Evolutionary conservation across 2,329 filamentous ascomycete species (phyloP).

Genomic region (Byssoonygena ceratinophila): DNA sequence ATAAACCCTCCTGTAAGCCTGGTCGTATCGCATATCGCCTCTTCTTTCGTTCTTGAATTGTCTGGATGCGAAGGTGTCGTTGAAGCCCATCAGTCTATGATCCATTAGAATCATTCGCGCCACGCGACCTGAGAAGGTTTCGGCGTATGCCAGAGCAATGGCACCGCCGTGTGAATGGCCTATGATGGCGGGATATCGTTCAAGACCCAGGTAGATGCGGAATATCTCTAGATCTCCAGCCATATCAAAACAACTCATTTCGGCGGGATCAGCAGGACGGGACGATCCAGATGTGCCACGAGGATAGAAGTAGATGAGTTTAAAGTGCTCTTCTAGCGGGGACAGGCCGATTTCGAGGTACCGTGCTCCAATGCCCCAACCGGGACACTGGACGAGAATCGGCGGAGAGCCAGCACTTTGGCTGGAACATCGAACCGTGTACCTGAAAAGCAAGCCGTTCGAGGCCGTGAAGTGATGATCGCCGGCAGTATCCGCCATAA

Average conservation of each 20-base stretch:
- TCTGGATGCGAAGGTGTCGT: slow-evolving; percentile 5
- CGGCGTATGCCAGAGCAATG: slow-evolving; percentile 23
- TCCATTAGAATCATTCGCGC: slow-evolving; percentile 21
- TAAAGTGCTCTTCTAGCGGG: slow-evolving; percentile 16
- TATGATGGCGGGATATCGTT: slow-evolving; percentile 17
- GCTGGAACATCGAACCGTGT: slow-evolving; percentile 14
- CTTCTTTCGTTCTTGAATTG: slow-evolving; percentile 8
- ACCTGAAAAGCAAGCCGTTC: slow-evolving; percentile 18
- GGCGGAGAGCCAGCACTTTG: slow-evolving; percentile 8
- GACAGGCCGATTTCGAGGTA: slow-evolving; percentile 19
- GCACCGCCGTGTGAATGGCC: slow-evolving; percentile 24
- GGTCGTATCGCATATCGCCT: slow-evolving; percentile 16
- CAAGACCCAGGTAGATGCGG: slow-evolving; percentile 19
- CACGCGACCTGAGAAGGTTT: slow-evolving; percentile 19
- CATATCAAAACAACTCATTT: slow-evolving; percentile 21
- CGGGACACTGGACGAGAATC: slow-evolving; percentile 21
- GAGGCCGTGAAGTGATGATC: slow-evolving; percentile 17
- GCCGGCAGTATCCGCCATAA: slow-evolving; percentile 13
- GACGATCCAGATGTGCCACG: slow-evolving; percentile 22
- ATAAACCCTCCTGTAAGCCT: slow-evolving; percentile 8
- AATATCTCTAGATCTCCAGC: slow-evolving; percentile 22
- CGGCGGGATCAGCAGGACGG: slow-evolving; percentile 3
- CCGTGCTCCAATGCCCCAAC: slow-evolving; percentile 21
- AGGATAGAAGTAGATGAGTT: slow-evolving; percentile 22
- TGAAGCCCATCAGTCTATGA: slow-evolving; percentile 20